Evolutionary conservation across 1,139 yeast genomes (phyloP).

Genomic region (Yamadazyma triangularis): DNA sequence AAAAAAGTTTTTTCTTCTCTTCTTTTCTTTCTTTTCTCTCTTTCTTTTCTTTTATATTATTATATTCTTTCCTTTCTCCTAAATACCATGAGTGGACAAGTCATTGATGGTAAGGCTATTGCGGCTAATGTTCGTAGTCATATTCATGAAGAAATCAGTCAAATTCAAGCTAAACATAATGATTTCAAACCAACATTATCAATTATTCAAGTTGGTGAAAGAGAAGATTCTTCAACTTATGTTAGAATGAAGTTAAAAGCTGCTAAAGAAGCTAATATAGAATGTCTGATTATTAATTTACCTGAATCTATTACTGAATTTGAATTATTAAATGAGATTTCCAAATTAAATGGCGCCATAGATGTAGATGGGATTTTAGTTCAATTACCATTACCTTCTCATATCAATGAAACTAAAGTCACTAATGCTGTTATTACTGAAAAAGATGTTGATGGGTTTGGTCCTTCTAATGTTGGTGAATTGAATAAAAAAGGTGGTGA

Average conservation of each 20-base stretch:
- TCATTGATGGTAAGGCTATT: slow-evolving; percentile 69
- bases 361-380: slow-evolving; percentile 84
- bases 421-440: slow-evolving; percentile 72
- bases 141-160: slow-evolving; percentile 51
- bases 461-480: slow-evolving; percentile 87
- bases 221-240: slow-evolving; percentile 92
- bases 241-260: slow-evolving; percentile 94
- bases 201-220: slow-evolving; percentile 84
- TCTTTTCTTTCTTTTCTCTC: background rate
- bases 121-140: slow-evolving; percentile 52
- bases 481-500: slow-evolving; percentile 83
- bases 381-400: slow-evolving; percentile 86
- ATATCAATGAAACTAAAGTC: slow-evolving; percentile 71
- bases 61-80: background rate
- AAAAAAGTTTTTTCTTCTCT: too few relatives aligned
- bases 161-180: slow-evolving; percentile 50
- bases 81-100: slow-evolving; percentile 17
- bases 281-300: slow-evolving; percentile 63
- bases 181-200: slow-evolving; percentile 73
- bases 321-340: slow-evolving; percentile 57
- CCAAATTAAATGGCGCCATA: slow-evolving; percentile 60
- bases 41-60: too few relatives aligned
- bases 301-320: slow-evolving; percentile 57
- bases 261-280: slow-evolving; percentile 77
- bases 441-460: slow-evolving; percentile 97